phyloP scores from a whole-genome alignment of 2,329 filamentous ascomycete species.

The Diaporthe helianthi region DNA sequence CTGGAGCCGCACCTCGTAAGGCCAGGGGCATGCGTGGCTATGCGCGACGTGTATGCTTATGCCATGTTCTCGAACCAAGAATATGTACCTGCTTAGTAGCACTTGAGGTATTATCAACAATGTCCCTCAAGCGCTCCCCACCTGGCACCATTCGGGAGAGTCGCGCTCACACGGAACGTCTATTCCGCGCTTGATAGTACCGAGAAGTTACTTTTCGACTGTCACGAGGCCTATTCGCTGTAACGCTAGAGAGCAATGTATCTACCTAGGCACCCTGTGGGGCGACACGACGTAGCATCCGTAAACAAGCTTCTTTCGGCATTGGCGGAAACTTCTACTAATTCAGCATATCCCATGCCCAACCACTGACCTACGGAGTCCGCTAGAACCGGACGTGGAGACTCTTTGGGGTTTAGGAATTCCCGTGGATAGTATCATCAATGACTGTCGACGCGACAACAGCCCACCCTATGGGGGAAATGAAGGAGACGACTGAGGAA shows the following conservation, averaged over 20 bases:
- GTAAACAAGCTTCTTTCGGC: constrained; percentile 6
- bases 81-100: no score
- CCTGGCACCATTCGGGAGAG: neutral
- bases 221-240: constrained; percentile 18
- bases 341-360: neutral
- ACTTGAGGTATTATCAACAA: no score
- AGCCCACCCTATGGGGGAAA: neutral
- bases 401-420: neutral
- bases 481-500: neutral
- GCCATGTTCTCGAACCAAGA: neutral
- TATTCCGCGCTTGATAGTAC: constrained; percentile 20
- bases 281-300: constrained; percentile 9
- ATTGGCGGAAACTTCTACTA: constrained; percentile 31
- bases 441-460: constrained; percentile 14
- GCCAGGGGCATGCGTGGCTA: neutral
- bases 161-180: constrained; percentile 1
- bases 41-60: neutral
- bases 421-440: constrained; percentile 1
- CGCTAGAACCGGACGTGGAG: neutral
- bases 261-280: neutral
- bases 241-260: constrained; percentile 9
- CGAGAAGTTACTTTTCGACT: neutral
- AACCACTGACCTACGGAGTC: constrained; percentile 17
- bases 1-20: constrained; percentile 12
- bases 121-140: neutral